Evolutionary conservation across 2,329 filamentous ascomycete species (phyloP).

Genomic region (Daldinia sp.): DNA sequence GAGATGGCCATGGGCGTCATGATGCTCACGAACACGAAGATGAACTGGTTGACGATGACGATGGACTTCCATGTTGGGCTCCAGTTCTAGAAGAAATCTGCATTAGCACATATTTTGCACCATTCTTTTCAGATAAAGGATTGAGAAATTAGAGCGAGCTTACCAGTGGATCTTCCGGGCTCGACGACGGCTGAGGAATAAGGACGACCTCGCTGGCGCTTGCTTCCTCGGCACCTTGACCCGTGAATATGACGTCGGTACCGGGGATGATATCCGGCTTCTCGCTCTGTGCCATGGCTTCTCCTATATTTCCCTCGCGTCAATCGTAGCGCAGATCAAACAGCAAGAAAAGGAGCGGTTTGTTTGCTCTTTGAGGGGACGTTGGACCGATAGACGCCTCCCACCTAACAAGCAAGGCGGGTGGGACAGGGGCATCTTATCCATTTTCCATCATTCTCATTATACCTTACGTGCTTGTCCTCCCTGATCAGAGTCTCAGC

Average conservation of each 20-base stretch:
- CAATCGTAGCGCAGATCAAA: not conserved
- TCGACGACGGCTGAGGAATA: slow-evolving; percentile 45
- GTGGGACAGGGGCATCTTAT: slow-evolving; percentile 16
- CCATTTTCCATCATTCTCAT: not conserved
- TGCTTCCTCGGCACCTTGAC: slow-evolving; percentile 12
- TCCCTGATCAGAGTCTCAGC: slow-evolving; percentile 11
- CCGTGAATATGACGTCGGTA: slow-evolving; percentile 43
- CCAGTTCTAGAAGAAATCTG: slow-evolving; percentile 49
- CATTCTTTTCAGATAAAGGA: no score
- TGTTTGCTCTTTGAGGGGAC: not conserved
- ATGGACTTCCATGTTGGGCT: slow-evolving; percentile 49
- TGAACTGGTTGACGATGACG: slow-evolving; percentile 51
- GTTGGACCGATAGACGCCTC: not conserved
- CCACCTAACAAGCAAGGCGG: not conserved
- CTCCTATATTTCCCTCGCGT: slow-evolving; percentile 9
- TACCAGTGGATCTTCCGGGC: slow-evolving; percentile 47
- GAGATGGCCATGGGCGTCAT: slow-evolving; percentile 54
- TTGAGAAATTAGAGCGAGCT: not conserved
- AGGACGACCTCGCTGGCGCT: slow-evolving; percentile 41
- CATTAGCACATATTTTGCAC: slow-evolving; percentile 13
- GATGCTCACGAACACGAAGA: slow-evolving; percentile 54
- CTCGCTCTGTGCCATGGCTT: slow-evolving; percentile 24
- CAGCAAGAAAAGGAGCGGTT: not conserved
- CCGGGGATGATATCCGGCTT: slow-evolving; percentile 42
- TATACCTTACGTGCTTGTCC: not conserved